Conservation (phyloP, 2,329 filamentous ascomycete species). For the Neoscytalidium dimidiatum region DNA sequence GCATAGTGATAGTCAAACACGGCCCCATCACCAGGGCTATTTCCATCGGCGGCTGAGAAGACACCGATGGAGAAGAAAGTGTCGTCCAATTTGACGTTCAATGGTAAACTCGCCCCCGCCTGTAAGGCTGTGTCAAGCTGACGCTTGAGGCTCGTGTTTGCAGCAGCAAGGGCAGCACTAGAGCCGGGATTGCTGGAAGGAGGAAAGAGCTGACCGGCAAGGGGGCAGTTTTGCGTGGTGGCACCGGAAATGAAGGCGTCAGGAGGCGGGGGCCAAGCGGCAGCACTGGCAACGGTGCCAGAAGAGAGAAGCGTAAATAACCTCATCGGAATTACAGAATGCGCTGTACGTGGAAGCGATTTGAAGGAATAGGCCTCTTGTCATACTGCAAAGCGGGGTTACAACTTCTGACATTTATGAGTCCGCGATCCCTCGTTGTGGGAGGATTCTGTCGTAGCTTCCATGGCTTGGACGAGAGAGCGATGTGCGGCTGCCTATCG, state of each 20-base stretch:
- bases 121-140: slow-evolving; percentile 7
- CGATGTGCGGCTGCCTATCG: too few relatives aligned
- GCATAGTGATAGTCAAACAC: slow-evolving; percentile 40
- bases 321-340: not conserved
- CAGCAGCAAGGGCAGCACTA: slow-evolving; percentile 16
- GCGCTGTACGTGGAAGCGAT: not conserved
- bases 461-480: too few relatives aligned
- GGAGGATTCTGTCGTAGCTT: too few relatives aligned
- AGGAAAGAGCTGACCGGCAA: slow-evolving; percentile 20
- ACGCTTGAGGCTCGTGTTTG: not conserved
- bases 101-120: not conserved
- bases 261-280: not conserved
- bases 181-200: slow-evolving; percentile 3
- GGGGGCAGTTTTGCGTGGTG: slow-evolving; percentile 18
- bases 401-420: too few relatives aligned
- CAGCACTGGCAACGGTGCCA: not conserved
- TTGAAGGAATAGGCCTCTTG: too few relatives aligned
- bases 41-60: slow-evolving; percentile 29
- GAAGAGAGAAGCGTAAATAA: not conserved
- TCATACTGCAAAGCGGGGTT: too few relatives aligned
- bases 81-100: slow-evolving; percentile 21
- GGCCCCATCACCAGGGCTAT: slow-evolving; percentile 24
- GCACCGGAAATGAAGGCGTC: not conserved
- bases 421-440: too few relatives aligned
- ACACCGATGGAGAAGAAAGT: slow-evolving; percentile 42